phyloP scores from a whole-genome alignment of 2,329 filamentous ascomycete species.

The Fusarium pseudograminearum region DNA sequence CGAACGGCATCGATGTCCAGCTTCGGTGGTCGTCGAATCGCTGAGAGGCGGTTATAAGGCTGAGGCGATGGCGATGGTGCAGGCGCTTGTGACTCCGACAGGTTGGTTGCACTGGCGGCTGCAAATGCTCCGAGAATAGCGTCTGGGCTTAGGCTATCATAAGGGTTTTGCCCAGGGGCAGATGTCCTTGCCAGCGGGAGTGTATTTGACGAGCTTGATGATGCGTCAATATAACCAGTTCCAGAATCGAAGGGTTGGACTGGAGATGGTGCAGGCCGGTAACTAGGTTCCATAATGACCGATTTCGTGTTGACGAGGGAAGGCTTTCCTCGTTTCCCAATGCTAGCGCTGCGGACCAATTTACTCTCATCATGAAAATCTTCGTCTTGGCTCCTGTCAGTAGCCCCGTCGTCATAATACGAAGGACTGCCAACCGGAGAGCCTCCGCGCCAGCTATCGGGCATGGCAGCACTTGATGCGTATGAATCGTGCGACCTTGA shows the following conservation, averaged over 20 bases:
- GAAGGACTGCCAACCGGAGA: slow-evolving; percentile 60
- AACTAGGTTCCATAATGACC: slow-evolving; percentile 10
- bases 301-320: slow-evolving; percentile 61
- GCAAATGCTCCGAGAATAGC: slow-evolving; percentile 64
- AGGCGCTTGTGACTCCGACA: slow-evolving; percentile 49
- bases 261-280: slow-evolving; percentile 54
- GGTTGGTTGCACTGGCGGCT: slow-evolving; percentile 60
- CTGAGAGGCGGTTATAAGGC: slow-evolving; percentile 62
- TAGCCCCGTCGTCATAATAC: slow-evolving; percentile 63
- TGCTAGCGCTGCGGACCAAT: slow-evolving; percentile 70
- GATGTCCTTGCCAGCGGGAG: slow-evolving; percentile 49
- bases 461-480: slow-evolving; percentile 79
- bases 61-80: slow-evolving; percentile 48
- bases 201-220: slow-evolving; percentile 61
- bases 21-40: slow-evolving; percentile 74
- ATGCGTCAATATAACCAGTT: slow-evolving; percentile 61
- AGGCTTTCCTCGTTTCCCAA: slow-evolving; percentile 71
- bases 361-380: slow-evolving; percentile 67
- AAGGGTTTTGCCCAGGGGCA: slow-evolving; percentile 27
- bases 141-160: slow-evolving; percentile 54
- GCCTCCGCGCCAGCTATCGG: slow-evolving; percentile 71
- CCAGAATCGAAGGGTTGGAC: slow-evolving; percentile 58
- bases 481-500: slow-evolving; percentile 72
- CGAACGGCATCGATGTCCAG: slow-evolving; percentile 86
- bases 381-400: slow-evolving; percentile 58